Conservation (phyloP, 768 basidiomycete species). For the Tulasnella sp. region DNA sequence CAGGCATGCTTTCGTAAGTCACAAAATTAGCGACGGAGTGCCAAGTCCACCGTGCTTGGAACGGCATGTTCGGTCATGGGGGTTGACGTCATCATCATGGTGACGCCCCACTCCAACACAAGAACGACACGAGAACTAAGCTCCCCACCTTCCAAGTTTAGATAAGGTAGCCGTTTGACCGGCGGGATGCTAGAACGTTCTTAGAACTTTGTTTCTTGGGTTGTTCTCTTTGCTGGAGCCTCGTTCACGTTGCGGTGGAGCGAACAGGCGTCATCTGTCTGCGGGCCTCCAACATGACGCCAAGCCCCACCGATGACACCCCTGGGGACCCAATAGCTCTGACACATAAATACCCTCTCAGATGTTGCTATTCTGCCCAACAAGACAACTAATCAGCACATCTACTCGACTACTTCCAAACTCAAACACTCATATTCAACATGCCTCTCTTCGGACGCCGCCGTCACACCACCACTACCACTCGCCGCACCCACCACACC, state of each 20-base stretch:
- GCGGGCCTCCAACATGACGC: neutral
- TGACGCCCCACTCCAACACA: neutral
- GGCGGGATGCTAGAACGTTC: neutral
- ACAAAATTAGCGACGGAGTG: neutral
- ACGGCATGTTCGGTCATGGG: neutral
- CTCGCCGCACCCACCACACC: neutral
- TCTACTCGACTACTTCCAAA: neutral
- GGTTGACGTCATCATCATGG: neutral
- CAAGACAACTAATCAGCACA: neutral
- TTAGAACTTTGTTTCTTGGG: neutral
- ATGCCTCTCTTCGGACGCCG: slow-evolving; percentile 9
- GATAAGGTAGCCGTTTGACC: neutral
- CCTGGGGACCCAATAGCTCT: neutral
- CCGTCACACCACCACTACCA: neutral
- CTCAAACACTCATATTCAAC: neutral
- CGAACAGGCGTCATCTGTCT: neutral
- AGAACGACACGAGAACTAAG: neutral
- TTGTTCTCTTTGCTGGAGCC: neutral
- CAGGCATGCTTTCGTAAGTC: neutral
- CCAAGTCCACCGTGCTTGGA: neutral
- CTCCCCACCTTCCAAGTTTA: neutral
- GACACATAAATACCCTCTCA: neutral
- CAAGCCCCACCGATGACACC: neutral
- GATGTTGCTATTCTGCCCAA: neutral
- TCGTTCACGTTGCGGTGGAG: neutral